Conservation (phyloP, 2,329 filamentous ascomycete genomes). For the Claviceps paspali region DNA sequence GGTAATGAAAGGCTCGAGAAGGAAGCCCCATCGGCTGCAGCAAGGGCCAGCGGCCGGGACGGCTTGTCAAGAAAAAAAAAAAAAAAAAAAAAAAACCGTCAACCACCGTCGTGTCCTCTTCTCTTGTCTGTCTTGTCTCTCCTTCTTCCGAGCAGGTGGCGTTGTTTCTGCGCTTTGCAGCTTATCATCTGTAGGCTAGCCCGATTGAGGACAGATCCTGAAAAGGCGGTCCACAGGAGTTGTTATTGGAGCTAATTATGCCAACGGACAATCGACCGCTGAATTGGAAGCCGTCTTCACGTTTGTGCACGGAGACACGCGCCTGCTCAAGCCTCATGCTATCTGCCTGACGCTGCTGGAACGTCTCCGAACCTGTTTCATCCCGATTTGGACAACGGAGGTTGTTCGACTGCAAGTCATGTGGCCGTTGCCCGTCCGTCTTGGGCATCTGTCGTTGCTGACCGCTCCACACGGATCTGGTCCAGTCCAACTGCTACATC, state of each 20-base stretch:
- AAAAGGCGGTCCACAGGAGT: slow-evolving; percentile 2
- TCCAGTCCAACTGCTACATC: neutral
- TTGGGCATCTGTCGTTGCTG: neutral
- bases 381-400: too few species aligned
- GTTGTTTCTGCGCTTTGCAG: slow-evolving; percentile 1
- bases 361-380: neutral
- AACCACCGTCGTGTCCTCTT: slow-evolving; percentile 2
- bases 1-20: neutral
- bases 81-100: too few species aligned
- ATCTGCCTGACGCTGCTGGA: slow-evolving; percentile 1
- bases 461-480: slow-evolving; percentile 2
- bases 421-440: neutral
- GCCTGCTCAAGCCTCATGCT: slow-evolving; percentile 3
- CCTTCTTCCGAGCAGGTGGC: slow-evolving; percentile 4
- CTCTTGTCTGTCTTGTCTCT: slow-evolving; percentile 6
- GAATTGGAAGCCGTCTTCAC: slow-evolving; percentile 8
- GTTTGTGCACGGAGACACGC: slow-evolving; percentile 6
- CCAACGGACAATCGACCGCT: slow-evolving; percentile 8
- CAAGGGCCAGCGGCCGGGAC: slow-evolving; percentile 4
- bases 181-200: slow-evolving; percentile 1
- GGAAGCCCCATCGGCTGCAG: slow-evolving; percentile 1
- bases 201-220: slow-evolving; percentile 2
- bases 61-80: slow-evolving; percentile 1
- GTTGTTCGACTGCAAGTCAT: too few species aligned
- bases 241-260: neutral